Evolutionary conservation across 352 stramenopile species (phyloP).

Genomic region (Pythium chondricola): DNA sequence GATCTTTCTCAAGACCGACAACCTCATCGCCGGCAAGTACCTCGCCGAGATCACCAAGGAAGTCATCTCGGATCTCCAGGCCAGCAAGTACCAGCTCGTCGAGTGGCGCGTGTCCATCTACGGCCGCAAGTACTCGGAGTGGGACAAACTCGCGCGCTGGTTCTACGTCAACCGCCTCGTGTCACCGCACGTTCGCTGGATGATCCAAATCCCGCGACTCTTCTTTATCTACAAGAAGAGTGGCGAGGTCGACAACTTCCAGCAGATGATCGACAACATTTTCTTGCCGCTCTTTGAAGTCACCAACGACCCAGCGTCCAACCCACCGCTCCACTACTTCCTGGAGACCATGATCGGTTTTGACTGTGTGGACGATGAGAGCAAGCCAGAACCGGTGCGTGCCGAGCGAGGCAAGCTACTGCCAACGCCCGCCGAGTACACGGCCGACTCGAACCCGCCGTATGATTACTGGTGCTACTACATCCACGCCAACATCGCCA

Average conservation of each 20-base stretch:
- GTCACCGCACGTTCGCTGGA: conserved; percentile 95
- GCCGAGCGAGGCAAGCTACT: conserved; percentile 72
- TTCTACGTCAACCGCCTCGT: conserved; percentile 91
- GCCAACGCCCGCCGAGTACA: conserved; percentile 84
- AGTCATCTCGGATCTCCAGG: conserved; percentile 81
- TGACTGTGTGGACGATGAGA: conserved; percentile 99
- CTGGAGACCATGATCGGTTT: conserved; percentile 95
- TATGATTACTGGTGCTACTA: conserved; percentile 97
- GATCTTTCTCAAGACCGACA: conserved; percentile 99
- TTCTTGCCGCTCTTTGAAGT: conserved; percentile 98
- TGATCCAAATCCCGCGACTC: conserved; percentile 96
- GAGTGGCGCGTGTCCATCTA: conserved; percentile 95
- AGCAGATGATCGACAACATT: conserved; percentile 98
- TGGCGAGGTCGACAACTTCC: conserved; percentile 91
- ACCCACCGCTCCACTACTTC: conserved; percentile 90
- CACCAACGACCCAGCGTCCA: conserved; percentile 91
- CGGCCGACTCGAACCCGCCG: conserved; percentile 84
- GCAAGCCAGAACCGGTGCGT: conserved; percentile 86
- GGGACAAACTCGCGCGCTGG: conserved; percentile 95
- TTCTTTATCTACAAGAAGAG: conserved; percentile 96
- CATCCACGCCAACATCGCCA: conserved; percentile 95
- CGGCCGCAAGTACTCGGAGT: conserved; percentile 91
- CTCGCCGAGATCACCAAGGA: conserved; percentile 95
- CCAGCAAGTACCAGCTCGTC: conserved; percentile 93
- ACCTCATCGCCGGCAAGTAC: conserved; percentile 94